Conservation (phyloP, 2,329 filamentous ascomycete genomes). For the Clonostachys byssicola region DNA sequence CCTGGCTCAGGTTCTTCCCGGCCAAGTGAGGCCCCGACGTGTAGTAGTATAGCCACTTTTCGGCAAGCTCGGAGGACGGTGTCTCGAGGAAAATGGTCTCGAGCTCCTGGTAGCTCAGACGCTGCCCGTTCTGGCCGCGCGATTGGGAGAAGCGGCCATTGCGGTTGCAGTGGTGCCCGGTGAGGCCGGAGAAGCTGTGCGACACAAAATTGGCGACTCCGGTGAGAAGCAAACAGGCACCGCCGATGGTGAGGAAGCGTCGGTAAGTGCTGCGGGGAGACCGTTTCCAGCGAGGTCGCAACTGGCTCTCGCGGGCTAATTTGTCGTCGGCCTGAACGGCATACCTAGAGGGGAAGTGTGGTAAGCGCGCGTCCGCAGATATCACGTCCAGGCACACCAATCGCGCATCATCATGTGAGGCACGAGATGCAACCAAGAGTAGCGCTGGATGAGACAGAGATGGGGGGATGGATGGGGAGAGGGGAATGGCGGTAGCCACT, state of each 20-base stretch:
- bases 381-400: no score
- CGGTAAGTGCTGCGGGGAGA: slow-evolving; percentile 58
- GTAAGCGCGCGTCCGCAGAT: no score
- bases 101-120: slow-evolving; percentile 42
- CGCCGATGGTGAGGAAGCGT: slow-evolving; percentile 61
- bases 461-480: no score
- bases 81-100: slow-evolving; percentile 53
- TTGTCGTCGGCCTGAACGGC: no score
- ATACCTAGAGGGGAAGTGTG: no score
- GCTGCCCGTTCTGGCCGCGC: slow-evolving; percentile 14
- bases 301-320: no score
- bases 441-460: no score
- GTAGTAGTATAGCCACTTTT: slow-evolving; percentile 76
- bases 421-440: no score
- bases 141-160: slow-evolving; percentile 18
- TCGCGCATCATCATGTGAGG: no score
- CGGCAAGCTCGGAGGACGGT: slow-evolving; percentile 49
- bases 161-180: slow-evolving; percentile 23
- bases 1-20: slow-evolving; percentile 75
- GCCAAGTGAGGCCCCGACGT: slow-evolving; percentile 72
- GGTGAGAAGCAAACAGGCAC: slow-evolving; percentile 48
- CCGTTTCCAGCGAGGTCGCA: slow-evolving; percentile 29
- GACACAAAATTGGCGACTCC: slow-evolving; percentile 45
- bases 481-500: no score
- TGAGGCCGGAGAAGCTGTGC: slow-evolving; percentile 36